These are phyloP conservation scores for Lactifluus volemus DNA, from an alignment of 768 basidiomycete genomes.

Conservation along the genomic window DNA sequence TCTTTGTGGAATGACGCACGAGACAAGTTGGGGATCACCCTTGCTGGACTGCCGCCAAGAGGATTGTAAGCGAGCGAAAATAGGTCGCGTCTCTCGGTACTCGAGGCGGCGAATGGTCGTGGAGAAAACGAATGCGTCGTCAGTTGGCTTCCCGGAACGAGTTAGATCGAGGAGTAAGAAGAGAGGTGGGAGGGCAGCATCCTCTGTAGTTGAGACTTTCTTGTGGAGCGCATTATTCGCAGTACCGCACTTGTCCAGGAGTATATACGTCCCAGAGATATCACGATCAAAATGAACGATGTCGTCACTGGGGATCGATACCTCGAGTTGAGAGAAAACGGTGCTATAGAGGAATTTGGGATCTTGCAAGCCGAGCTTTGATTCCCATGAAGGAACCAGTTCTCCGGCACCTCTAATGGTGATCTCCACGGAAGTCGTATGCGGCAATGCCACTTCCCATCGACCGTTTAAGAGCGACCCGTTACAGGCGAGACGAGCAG, in stretches of 20 bases:
- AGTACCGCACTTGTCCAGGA: slow-evolving; percentile 82
- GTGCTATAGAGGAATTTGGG: slow-evolving; percentile 56
- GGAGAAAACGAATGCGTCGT: slow-evolving; percentile 83
- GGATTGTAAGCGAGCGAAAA: slow-evolving; percentile 63
- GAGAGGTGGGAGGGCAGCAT: slow-evolving; percentile 48
- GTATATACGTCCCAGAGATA: slow-evolving; percentile 69
- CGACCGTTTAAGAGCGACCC: slow-evolving; percentile 52
- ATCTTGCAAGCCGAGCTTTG: slow-evolving; percentile 61
- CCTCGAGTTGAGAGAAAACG: slow-evolving; percentile 57
- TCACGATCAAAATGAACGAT: slow-evolving; percentile 57
- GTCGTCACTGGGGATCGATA: slow-evolving; percentile 47
- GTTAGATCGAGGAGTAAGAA: slow-evolving; percentile 85
- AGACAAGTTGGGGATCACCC: slow-evolving; percentile 40
- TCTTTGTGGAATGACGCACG: slow-evolving; percentile 49
- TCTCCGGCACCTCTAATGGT: slow-evolving; percentile 58
- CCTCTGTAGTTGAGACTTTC: slow-evolving; percentile 37
- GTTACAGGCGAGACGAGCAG: slow-evolving; percentile 61
- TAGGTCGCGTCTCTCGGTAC: slow-evolving; percentile 71
- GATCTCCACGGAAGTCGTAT: slow-evolving; percentile 43
- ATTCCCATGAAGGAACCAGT: slow-evolving; percentile 77
- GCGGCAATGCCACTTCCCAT: slow-evolving; percentile 79
- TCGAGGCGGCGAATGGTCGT: slow-evolving; percentile 69
- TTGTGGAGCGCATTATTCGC: slow-evolving; percentile 80
- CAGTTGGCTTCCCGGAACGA: slow-evolving; percentile 59
- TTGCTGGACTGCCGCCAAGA: slow-evolving; percentile 69